Conservation (phyloP, 441 rosid species). For the Eruca vesicaria region DNA sequence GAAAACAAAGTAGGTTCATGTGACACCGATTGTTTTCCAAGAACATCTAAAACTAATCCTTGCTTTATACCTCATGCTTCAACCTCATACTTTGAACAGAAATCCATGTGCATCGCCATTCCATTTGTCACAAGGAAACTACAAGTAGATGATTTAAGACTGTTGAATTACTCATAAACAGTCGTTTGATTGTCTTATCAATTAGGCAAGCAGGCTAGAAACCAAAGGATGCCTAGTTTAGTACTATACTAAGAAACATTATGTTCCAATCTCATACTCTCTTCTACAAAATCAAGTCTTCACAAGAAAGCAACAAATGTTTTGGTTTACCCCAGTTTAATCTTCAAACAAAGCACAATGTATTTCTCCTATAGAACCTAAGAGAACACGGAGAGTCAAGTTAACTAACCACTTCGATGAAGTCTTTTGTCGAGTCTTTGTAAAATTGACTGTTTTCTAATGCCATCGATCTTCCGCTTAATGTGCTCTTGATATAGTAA, state of each 20-base stretch:
- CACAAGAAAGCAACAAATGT: constrained; percentile 9
- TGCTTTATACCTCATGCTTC: constrained; percentile 7
- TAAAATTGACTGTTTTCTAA: constrained; percentile 61
- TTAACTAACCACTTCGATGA: constrained; percentile 63
- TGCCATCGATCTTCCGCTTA: constrained; percentile 62
- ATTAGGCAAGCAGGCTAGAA: constrained; percentile 17
- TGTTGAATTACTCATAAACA: not conserved
- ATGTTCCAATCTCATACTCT: constrained; percentile 4
- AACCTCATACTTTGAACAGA: not conserved
- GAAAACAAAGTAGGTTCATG: not conserved
- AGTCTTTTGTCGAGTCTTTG: constrained; percentile 47
- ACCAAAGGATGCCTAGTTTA: not conserved
- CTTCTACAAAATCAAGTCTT: not conserved
- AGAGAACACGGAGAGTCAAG: constrained; percentile 9
- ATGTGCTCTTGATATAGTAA: constrained; percentile 65
- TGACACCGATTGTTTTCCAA: not conserved
- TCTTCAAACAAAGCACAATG: constrained; percentile 10
- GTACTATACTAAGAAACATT: constrained; percentile 12
- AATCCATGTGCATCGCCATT: not conserved
- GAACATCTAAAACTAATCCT: constrained; percentile 17
- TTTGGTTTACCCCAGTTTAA: not conserved
- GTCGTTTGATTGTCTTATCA: constrained; percentile 2
- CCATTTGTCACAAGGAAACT: constrained; percentile 13
- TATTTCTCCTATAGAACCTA: constrained; percentile 8
- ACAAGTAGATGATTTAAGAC: constrained; percentile 9